Evolutionary conservation across 305 asterid genomes (phyloP).

Genomic region (Rubia tinctorum): DNA sequence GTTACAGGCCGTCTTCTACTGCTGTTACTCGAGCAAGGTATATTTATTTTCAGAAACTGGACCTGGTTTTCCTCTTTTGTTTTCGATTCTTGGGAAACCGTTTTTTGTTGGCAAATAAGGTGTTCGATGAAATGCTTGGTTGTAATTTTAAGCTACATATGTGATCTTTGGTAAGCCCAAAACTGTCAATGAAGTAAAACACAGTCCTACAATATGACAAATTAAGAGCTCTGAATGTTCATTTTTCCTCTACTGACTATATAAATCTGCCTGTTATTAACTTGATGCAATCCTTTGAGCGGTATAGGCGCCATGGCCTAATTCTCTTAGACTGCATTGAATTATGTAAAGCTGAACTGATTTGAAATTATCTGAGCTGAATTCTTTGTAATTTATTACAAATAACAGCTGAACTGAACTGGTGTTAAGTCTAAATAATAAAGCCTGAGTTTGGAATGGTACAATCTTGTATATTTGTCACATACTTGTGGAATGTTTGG

Average conservation of each 20-base stretch:
- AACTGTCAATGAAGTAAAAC: not conserved
- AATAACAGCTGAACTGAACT: not conserved
- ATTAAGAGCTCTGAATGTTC: not conserved
- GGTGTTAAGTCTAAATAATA: too few relatives aligned
- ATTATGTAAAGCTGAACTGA: too few relatives aligned
- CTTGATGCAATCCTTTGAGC: not conserved
- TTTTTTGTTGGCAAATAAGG: not conserved
- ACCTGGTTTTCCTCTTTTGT: not conserved
- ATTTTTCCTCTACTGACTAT: not conserved
- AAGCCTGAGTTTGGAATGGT: not conserved
- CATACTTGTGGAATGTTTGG: not conserved
- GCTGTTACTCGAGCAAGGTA: not conserved
- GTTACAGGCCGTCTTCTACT: not conserved
- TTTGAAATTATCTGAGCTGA: too few relatives aligned
- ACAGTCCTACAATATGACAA: not conserved
- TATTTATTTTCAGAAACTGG: not conserved
- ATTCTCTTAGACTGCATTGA: not conserved
- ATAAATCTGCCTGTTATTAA: not conserved
- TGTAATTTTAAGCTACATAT: not conserved
- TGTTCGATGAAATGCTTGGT: constrained; percentile 2
- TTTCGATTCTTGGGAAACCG: not conserved
- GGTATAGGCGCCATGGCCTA: not conserved
- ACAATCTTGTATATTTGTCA: not conserved
- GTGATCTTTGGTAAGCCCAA: not conserved
- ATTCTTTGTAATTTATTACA: not conserved